Base-by-base conservation (phyloP, 352 stramenopile species). In the Globisporangium spinosum region DNA sequence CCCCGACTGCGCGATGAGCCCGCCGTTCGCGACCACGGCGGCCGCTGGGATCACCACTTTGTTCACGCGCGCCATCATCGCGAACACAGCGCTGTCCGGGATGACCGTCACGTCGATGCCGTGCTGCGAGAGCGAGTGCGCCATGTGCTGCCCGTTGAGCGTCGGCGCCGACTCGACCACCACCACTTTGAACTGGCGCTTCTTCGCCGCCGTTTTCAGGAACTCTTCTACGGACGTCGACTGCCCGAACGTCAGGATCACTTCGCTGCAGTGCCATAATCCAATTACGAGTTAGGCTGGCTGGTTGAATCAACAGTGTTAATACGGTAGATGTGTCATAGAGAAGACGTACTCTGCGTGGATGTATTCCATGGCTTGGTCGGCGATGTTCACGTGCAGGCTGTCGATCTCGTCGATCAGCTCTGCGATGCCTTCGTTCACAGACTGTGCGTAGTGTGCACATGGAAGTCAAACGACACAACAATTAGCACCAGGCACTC, bases 41-140 rank as follows among this genome's bases (percentile, higher is more conserved):
- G 97, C 92, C 2, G 97, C 95, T 7, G 94, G 91, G n/a, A 99
- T 80, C 54, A 98, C 87, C 15, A 98, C 92, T 78, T 99, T 99
- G 84, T 99, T 99, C 38, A 99, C 96, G 27, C 97, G 89, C 22
- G 96, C 94, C 97, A 99, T 99, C 71, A 99, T 95, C 15, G 96
- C 97, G 73, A 98, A 99, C 43, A 98, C 95, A 6, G 96, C 96
- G 68, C 91, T 97, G 77, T 99, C 97, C 12, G 92, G 91, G 75
- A 99, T 99, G 20, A 99, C 85, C 32, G 94, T 99, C 43, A 96
- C 95, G 64, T 98, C 86, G 49, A 99, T 97, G 8, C 91, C 94
- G 32, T 85, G 88, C 73, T 96, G 79, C 10, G 92, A 90, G 23
- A 99, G 80, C 40, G 78, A 84, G 67, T 96, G 92, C 8, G 94